Base-by-base conservation (phyloP, 495 filamentous ascomycete genomes). In the Aspergillus indologenus region DNA sequence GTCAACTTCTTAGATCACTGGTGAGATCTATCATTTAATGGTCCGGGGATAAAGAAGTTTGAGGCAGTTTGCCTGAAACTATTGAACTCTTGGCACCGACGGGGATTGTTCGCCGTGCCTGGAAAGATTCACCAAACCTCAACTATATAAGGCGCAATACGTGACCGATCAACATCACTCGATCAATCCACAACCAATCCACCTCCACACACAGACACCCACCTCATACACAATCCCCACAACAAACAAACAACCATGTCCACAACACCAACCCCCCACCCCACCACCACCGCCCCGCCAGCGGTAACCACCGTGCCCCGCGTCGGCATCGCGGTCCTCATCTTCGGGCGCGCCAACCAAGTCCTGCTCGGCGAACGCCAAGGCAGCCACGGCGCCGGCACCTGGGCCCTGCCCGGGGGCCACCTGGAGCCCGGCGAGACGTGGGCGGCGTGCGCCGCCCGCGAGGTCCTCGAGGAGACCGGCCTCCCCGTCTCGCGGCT, bases 331-430 rank as follows among this genome's bases (percentile, higher is more conserved):
- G 71, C 53, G 0, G 70, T 71, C 29, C 75, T 77, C 43, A 55
- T 69, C 42, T 17, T 70, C 24, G 75, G 71, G 18, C 4, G 48
- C 9, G 44, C 66, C 8, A 70, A 68, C 15, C 56, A 75, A 48
- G 70, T 77, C 45, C 22, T 77, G 46, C 42, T 75, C 0, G 75
- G 75, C 18, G 54, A 69, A 47, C 50, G 75, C 34, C 66, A 70
- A 53, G 73, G 73, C 23, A 75, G 71, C 47, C 69, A 68, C 52
- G 75, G 75, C 24, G 68, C 75, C 15, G 68, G 75, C 75, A 63
- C 64, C 20, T 66, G 64, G 61, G 64, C 23, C n/a, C 61, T 66
- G 18, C 64, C 64, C 11, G 64, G 64, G 45, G 64, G 61, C 0
- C 61, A 66, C 29, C 53, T 66, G 15, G 64, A 66, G 54, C 54